Percentiles rank a stretch among this genome's conserved stretches.
Evolutionary conservation across 2,329 filamentous ascomycete genomes (phyloP).

Genomic region (Botryotinia narcissicola): DNA sequence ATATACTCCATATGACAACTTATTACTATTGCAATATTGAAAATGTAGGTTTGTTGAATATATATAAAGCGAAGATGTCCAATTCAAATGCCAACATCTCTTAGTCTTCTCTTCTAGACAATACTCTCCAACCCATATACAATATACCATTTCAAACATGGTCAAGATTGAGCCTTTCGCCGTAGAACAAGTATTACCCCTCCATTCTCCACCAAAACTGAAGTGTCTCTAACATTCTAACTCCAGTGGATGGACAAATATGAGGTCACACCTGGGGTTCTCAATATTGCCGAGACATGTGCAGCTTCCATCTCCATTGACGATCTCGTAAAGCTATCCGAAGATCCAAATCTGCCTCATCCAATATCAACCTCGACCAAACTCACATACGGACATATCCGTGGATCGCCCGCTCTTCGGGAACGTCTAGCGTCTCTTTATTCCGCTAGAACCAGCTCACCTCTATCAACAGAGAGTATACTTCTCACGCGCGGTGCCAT

Average conservation of each 20-base stretch:
- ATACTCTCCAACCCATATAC: background rate
- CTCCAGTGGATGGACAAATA: slow-evolving; percentile 62
- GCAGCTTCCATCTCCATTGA: slow-evolving; percentile 71
- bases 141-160: slow-evolving; percentile 42
- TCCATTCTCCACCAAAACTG: background rate
- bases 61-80: slow-evolving; percentile 9
- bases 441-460: slow-evolving; percentile 50
- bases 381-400: slow-evolving; percentile 72
- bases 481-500: slow-evolving; percentile 80
- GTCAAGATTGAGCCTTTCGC: slow-evolving; percentile 61
- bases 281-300: slow-evolving; percentile 80
- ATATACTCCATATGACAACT: background rate
- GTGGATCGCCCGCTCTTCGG: slow-evolving; percentile 63
- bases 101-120: slow-evolving; percentile 4
- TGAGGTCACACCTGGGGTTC: slow-evolving; percentile 52
- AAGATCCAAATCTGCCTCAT: slow-evolving; percentile 47
- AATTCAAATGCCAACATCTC: slow-evolving; percentile 21
- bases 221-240: slow-evolving; percentile 22
- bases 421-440: slow-evolving; percentile 64
- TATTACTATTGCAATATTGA: background rate
- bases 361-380: slow-evolving; percentile 53
- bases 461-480: slow-evolving; percentile 59
- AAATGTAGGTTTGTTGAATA: slow-evolving; percentile 24
- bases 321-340: slow-evolving; percentile 59
- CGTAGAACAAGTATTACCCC: slow-evolving; percentile 59